Base-by-base conservation (phyloP, 768 basidiomycete species). In the Lyophyllum decastes region DNA sequence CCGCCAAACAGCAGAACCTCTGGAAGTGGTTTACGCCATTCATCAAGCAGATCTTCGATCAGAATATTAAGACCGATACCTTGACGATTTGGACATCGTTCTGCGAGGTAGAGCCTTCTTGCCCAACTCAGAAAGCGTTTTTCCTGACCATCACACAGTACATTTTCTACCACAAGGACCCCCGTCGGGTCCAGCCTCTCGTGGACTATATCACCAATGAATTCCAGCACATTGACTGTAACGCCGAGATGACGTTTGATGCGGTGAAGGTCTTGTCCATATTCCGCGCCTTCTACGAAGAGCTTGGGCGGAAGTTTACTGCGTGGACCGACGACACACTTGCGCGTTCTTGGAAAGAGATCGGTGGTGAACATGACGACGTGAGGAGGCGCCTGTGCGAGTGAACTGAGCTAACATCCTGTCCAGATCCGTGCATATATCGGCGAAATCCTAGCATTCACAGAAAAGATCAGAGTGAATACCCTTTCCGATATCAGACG, bases 21-120 rank as follows among this genome's bases (percentile, higher is more conserved):
- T 95, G 92, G 92, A 73, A 79, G 41, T 97, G 95, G 95, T 84
- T 92, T 47, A 81, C 75, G 21, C 88, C 89, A 0, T 77, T 82
- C 33, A 79, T 94, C 50, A 78, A 79, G 19, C 79, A 81, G 34
- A 84, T 93, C 17, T 85, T 94, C 61, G 73, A 75, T n/a, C 78
- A 80, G 38, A 88, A 85, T 61, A 82, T 94, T 67, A 90, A 90
- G 63, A 89, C 90, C 12, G 94, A 97, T 65, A 94, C 92, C 0
- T 73, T 92, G 19, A 73, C 80, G 12, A 82, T 91, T 22, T 92
- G 90, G 90, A 79, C 84, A n/a, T 88, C 89, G 0, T 90, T 90
- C 71, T 69, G 90, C 25, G 88, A 90, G 76, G 88, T 90, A 70
- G 46, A 71, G 60, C 52, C 26, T 3, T 22, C 19, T 10, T 35